Base-by-base conservation (phyloP, 768 basidiomycete genomes). In the Leccinellum luteum region DNA sequence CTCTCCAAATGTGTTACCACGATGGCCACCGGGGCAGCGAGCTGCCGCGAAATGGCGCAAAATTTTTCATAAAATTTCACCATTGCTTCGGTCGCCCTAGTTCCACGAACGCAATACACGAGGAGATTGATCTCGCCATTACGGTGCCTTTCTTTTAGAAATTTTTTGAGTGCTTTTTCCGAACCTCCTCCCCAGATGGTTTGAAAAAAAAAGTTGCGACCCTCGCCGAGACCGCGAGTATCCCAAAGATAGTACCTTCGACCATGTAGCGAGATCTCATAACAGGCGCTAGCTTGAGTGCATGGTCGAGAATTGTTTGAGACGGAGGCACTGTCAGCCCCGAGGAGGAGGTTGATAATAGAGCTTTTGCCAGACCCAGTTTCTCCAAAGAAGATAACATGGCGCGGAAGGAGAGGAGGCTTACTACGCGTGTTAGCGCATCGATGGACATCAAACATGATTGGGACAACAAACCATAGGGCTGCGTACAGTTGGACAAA, bases 141-240 rank as follows among this genome's bases (percentile, higher is more conserved):
- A 12, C n/a, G 28, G 17, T 66, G 60, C 3, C 65, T 62, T 52
- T 64, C 58, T 32, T 62, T 49, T 17, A 69, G 61, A 23, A 69
- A 56, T 19, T 52, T 60, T 48, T 63, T 63, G 28, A 71, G 51
- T 4, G 60, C 57, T 48, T 51, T 59, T 41, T 63, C 62, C 1
- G 72, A 58, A 21, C 41, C 21, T 2, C 19, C 31, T 15, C 49
- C 13, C 15, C 66, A 58, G 10, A 68, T 4, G n/a, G 7, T 17
- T 32, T 4, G 58, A 48, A 59, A 38, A 55, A 69, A 53, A 28
- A 28, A 28, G 12, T 8, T 50, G 25, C 51, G 50, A 15, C 41
- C 74, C 55, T 70, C 75, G 43, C 73, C 65, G 23, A 78, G 71
- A 19, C 77, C 77, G 10, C 68, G 69, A 6, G 76, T 78, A 45